Base-by-base conservation (phyloP, 495 filamentous ascomycete genomes). In the Penicillium flavigenum region DNA sequence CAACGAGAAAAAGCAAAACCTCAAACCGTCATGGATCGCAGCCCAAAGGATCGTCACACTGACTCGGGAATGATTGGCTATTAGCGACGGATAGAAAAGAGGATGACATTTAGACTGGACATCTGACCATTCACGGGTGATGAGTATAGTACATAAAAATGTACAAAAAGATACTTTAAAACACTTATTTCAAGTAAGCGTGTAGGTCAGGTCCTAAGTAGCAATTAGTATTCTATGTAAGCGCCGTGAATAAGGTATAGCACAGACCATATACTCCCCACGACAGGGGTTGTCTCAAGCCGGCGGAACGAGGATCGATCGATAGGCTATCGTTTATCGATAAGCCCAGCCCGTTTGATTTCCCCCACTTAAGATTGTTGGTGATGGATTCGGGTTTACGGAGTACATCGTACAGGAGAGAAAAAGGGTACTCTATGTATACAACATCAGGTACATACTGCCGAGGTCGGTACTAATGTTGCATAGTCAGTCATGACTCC, bases 281-380 rank as follows among this genome's bases (percentile, higher is more conserved):
- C 60, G 60, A 57, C 48, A 48, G 47, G 45, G 47, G 16, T 34
- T 48, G 56, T 57, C 53, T 59, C 53, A 57, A 20, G 56, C 50
- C 49, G 48, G 53, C 46, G 24, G 51, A 48, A 52, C 32, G 24
- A 47, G 31, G 36, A 32, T 34, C 45, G 36, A 60, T 63, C 59
- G 64, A 69, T 67, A 69, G 66, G 63, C 64, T 69, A 62, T 67
- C 61, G 61, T 57, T 59, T 63, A 63, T 63, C 60, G 57, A 65
- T 65, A 63, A 65, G 59, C 56, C 49, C 41, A 51, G 24, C n/a
- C n/a, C 48, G 17, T 44, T 38, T 52, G 36, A 24, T 27, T 52
- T 52, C 22, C 51, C 51, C 51, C 38, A 43, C 51, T 43, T 52
- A 20, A 0, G 8, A 6, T 12, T 31, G 27, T 47, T 29, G 16